Evolutionary conservation across 306 rosid species (phyloP).

Genomic region (Morella rubra): DNA sequence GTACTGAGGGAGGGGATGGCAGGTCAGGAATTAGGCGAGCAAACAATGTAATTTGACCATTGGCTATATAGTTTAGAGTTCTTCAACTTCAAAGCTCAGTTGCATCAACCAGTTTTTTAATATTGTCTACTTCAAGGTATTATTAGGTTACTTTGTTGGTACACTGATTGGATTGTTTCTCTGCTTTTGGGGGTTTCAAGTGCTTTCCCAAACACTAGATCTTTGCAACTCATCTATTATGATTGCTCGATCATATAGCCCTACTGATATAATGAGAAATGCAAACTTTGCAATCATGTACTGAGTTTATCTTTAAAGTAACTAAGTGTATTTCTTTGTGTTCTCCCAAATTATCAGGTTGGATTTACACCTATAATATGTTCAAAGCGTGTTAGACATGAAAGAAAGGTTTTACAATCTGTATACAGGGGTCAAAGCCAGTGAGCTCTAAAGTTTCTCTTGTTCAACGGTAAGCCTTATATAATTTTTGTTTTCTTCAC

Average conservation of each 20-base stretch:
- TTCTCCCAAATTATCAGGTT: neutral
- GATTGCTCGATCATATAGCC: neutral
- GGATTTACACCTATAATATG: neutral
- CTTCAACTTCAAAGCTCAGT: conserved; percentile 16
- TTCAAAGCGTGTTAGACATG: neutral
- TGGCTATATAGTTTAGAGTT: conserved; percentile 12
- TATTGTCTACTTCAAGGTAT: conserved; percentile 21
- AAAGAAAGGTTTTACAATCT: neutral
- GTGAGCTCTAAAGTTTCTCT: neutral
- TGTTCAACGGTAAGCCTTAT: too few relatives aligned
- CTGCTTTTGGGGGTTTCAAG: conserved; percentile 14
- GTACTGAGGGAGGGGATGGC: conserved; percentile 92
- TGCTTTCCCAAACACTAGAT: conserved; percentile 26
- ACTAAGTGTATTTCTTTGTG: neutral
- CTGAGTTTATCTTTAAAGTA: neutral
- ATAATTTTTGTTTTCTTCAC: too few relatives aligned
- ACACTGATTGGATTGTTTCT: conserved; percentile 26
- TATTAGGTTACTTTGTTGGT: conserved; percentile 5
- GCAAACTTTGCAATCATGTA: too few relatives aligned
- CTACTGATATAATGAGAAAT: too few relatives aligned
- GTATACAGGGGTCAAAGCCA: neutral
- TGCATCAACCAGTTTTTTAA: conserved; percentile 47
- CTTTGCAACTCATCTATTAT: conserved; percentile 3
- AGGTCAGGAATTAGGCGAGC: conserved; percentile 97
- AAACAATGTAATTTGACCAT: conserved; percentile 56